Conservation (phyloP, 2,329 filamentous ascomycete genomes). For the Neofusicoccum parvum region DNA sequence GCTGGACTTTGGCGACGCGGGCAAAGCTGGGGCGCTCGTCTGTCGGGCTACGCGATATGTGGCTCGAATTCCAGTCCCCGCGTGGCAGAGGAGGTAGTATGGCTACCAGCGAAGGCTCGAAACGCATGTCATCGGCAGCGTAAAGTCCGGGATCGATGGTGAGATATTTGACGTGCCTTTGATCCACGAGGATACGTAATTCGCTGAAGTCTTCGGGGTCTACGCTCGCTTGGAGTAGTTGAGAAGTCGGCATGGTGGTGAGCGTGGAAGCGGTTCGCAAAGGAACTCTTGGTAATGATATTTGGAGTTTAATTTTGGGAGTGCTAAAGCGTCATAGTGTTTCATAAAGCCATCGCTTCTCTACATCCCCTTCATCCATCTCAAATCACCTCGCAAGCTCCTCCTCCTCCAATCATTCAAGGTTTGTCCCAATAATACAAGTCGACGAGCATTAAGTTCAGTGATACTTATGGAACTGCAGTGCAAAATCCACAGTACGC, state of each 20-base stretch:
- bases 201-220: conserved; percentile 32
- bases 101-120: conserved; percentile 35
- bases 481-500: too few relatives aligned
- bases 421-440: too few relatives aligned
- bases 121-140: conserved; percentile 37
- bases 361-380: too few relatives aligned
- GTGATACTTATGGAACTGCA: too few relatives aligned
- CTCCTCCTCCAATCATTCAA: too few relatives aligned
- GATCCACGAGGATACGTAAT: conserved; percentile 43
- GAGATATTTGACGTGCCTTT: conserved; percentile 45
- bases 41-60: conserved; percentile 31
- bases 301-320: too few relatives aligned
- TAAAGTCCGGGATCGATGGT: conserved; percentile 41
- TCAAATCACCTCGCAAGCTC: too few relatives aligned
- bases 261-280: too few relatives aligned
- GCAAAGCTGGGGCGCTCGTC: conserved; percentile 26
- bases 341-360: too few relatives aligned
- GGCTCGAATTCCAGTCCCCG: conserved; percentile 47
- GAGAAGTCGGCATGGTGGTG: neutral
- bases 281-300: too few relatives aligned
- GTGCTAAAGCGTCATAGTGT: too few relatives aligned
- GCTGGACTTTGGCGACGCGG: conserved; percentile 27
- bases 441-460: too few relatives aligned
- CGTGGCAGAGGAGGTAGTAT: conserved; percentile 42
- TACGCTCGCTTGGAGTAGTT: conserved; percentile 25